These are phyloP conservation scores for Santalum album DNA, from an alignment of 164 flowering plant genomes.

Conservation along the genomic window DNA sequence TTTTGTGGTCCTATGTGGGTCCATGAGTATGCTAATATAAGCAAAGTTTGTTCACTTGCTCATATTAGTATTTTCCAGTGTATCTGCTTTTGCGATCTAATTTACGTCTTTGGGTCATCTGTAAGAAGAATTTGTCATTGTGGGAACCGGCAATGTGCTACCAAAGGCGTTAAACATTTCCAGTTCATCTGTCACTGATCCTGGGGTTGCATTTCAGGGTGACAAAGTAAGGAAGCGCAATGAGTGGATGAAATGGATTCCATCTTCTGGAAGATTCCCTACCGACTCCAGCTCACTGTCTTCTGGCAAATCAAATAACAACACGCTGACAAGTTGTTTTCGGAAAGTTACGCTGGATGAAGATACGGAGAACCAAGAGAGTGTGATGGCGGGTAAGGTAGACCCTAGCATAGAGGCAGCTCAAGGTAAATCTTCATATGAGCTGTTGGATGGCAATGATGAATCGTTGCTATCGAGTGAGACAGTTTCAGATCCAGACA, in stretches of 20 bases:
- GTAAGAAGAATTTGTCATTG: too few species aligned
- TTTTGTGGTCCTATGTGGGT: too few species aligned
- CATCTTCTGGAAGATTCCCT: slow-evolving; percentile 12
- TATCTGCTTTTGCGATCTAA: too few species aligned
- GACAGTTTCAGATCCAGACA: slow-evolving; percentile 11
- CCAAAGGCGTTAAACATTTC: background rate
- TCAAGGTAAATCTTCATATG: slow-evolving; percentile 16
- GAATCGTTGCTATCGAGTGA: slow-evolving; percentile 17
- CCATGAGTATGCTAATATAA: too few species aligned
- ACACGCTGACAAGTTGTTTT: slow-evolving; percentile 21
- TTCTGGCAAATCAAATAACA: slow-evolving; percentile 14
- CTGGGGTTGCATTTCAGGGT: slow-evolving; percentile 29
- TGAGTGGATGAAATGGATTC: slow-evolving; percentile 51
- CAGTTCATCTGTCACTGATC: background rate
- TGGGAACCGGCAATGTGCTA: too few species aligned
- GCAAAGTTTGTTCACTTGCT: too few species aligned
- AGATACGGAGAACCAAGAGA: slow-evolving; percentile 10
- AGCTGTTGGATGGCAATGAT: slow-evolving; percentile 14
- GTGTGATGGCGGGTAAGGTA: slow-evolving; percentile 5
- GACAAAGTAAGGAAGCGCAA: slow-evolving; percentile 48
- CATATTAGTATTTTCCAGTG: too few species aligned
- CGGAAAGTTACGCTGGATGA: slow-evolving; percentile 31
- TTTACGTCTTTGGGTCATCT: too few species aligned
- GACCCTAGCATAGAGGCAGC: slow-evolving; percentile 15
- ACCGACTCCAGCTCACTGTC: slow-evolving; percentile 15